Base-by-base conservation (phyloP, 2,329 filamentous ascomycete species). In the Thielaviopsis musarum region DNA sequence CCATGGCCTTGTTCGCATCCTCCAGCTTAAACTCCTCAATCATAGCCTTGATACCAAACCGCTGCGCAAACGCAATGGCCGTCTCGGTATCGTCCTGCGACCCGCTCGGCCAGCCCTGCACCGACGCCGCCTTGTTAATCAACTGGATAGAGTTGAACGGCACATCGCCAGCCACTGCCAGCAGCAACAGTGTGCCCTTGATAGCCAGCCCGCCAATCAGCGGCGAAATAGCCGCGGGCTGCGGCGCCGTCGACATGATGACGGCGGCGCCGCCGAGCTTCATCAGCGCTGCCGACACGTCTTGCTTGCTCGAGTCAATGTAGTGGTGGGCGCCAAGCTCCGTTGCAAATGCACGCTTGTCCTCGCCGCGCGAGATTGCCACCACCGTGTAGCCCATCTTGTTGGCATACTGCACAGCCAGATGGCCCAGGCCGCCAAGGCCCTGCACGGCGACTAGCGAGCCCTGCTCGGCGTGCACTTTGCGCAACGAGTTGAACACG, bases 381-480 rank as follows among this genome's bases (percentile, higher is more conserved):
- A 81, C 81, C 5, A 87, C 81, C 61, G 80, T 77, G 70, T 85
- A 90, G 4, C 87, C 87, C 85, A 90, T 88, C 70, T 83, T 82
- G 56, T 74, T 74, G 4, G 85, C 85, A 67, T 84, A 91, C 68
- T 90, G 86, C 30, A 91, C 82, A 0, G 85, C 87, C 30, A 91
- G 69, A 69, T 91, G 87, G 1, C 87, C 87, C 0, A 91, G 75
- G 1, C 87, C 88, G 56, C 89, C 83, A 2, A 91, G 74, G 15
- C 86, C 88, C 63, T 91, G 82, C 22, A 83, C 67, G 22, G 78
- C 80, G 0, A 82, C 76, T 0, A 76, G 62, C n/a, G 70, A 73
- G 10, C 79, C 79, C 59, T 77, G 74, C 64, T 75, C 72, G 52
- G 82, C 70, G 24, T 72, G 67, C 63, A 78, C 72, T 68, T 79